These are phyloP conservation scores for Auriscalpium vulgare DNA, from an alignment of 768 basidiomycete genomes.

Conservation along the genomic window DNA sequence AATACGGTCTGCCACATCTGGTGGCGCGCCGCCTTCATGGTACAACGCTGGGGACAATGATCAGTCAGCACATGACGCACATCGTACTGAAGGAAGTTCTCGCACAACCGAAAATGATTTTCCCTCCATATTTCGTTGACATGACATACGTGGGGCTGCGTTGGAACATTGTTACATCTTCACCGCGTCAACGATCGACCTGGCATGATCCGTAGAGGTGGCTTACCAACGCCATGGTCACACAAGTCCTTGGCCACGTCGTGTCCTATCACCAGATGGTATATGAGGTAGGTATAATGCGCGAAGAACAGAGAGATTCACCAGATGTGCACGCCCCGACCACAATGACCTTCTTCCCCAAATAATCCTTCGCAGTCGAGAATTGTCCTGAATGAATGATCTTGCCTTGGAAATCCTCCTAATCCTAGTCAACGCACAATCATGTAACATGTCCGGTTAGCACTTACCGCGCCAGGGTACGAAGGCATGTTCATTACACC, in stretches of 20 bases:
- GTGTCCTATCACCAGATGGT: conserved; percentile 14
- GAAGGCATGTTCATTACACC: conserved; percentile 25
- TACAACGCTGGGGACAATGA: conserved; percentile 2
- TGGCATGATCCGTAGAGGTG: neutral
- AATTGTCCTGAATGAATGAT: conserved; percentile 25
- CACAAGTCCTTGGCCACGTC: conserved; percentile 26
- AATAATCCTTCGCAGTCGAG: conserved; percentile 21
- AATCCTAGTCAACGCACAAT: neutral
- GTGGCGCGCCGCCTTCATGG: conserved; percentile 6
- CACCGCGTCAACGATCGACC: too few relatives aligned
- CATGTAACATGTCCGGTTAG: neutral
- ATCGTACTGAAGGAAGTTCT: neutral
- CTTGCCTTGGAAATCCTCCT: conserved; percentile 26
- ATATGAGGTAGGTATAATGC: neutral
- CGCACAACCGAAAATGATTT: conserved; percentile 7
- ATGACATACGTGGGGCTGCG: conserved; percentile 30
- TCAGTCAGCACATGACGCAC: neutral
- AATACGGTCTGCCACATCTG: conserved; percentile 48
- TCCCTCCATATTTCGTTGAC: conserved; percentile 19
- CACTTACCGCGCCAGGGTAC: conserved; percentile 12
- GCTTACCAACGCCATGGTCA: conserved; percentile 19
- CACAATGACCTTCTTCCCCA: conserved; percentile 32
- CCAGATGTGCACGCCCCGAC: conserved; percentile 29
- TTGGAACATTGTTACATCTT: conserved; percentile 22
- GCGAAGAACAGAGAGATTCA: neutral